These are phyloP conservation scores for Aspergillus leporis DNA, from an alignment of 495 filamentous ascomycete species.

Conservation along the genomic window DNA sequence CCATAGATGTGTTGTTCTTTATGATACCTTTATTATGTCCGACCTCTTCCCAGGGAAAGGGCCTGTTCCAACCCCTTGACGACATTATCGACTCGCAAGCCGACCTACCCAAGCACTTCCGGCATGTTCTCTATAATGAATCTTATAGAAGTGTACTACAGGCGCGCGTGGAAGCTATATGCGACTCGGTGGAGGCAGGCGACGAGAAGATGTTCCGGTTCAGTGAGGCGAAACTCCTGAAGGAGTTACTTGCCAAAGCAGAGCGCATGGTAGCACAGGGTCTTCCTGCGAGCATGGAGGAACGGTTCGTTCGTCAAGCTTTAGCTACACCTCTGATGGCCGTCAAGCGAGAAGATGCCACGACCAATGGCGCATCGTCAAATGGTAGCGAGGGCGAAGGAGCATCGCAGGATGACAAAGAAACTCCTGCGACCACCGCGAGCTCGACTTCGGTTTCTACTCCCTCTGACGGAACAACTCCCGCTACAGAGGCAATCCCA, in stretches of 20 bases:
- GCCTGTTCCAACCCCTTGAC: constrained; percentile 74
- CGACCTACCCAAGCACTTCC: constrained; percentile 55
- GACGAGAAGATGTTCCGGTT: constrained; percentile 82
- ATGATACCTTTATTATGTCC: constrained; percentile 67
- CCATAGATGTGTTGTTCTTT: constrained; percentile 81
- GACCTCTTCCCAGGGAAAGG: constrained; percentile 46
- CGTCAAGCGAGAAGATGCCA: constrained; percentile 50
- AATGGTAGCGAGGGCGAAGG: constrained; percentile 22
- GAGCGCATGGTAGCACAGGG: constrained; percentile 61
- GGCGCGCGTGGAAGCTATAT: constrained; percentile 61
- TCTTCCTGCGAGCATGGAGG: constrained; percentile 80
- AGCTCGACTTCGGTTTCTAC: constrained; percentile 37
- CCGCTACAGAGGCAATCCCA: constrained; percentile 37
- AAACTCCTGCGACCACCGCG: constrained; percentile 38
- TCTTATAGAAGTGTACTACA: constrained; percentile 44
- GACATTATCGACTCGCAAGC: constrained; percentile 74
- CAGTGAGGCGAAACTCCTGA: constrained; percentile 66
- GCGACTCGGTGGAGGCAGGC: constrained; percentile 77
- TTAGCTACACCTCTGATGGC: constrained; percentile 72
- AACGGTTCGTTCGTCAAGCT: constrained; percentile 74
- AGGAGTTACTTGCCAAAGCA: constrained; percentile 69
- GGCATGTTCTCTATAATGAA: constrained; percentile 54
- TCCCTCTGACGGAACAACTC: constrained; percentile 39
- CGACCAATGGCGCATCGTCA: constrained; percentile 17
- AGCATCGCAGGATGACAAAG: constrained; percentile 32